Percentiles rank a stretch among this genome's conserved stretches.
phyloP scores from a whole-genome alignment of 2,329 filamentous ascomycete genomes.

The Cladosporium sp. region DNA sequence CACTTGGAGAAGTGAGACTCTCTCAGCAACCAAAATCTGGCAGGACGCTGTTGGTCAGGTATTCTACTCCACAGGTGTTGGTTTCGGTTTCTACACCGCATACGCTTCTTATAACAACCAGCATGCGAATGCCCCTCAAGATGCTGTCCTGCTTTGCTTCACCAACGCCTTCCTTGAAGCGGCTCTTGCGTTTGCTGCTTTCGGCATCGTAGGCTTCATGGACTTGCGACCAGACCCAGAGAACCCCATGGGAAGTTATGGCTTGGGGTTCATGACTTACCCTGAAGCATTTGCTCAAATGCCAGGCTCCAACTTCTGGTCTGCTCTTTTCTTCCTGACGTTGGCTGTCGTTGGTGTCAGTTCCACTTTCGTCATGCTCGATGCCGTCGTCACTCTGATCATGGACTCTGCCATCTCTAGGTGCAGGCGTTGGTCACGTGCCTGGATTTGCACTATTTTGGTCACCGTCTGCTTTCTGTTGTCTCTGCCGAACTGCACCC shows the following conservation, averaged over 20 bases:
- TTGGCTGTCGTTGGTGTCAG: conserved; percentile 56
- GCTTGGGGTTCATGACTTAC: conserved; percentile 54
- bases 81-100: conserved; percentile 56
- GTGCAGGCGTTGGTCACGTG: conserved; percentile 35
- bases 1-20: conserved; percentile 47
- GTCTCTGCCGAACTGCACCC: conserved; percentile 54
- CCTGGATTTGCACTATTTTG: conserved; percentile 47
- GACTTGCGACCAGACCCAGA: conserved; percentile 38
- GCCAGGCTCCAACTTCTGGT: conserved; percentile 56
- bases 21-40: conserved; percentile 52
- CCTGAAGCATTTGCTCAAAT: conserved; percentile 55
- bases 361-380: conserved; percentile 57
- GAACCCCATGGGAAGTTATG: conserved; percentile 51
- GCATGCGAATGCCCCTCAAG: conserved; percentile 57
- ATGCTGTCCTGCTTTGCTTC: conserved; percentile 52
- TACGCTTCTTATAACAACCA: conserved; percentile 56
- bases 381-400: conserved; percentile 51
- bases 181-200: conserved; percentile 47
- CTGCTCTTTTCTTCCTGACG: conserved; percentile 54
- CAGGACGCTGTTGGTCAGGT: conserved; percentile 57
- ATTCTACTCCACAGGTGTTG: conserved; percentile 57
- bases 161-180: conserved; percentile 55
- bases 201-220: conserved; percentile 53
- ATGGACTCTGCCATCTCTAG: conserved; percentile 48
- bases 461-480: conserved; percentile 51